phyloP scores from a whole-genome alignment of 345 rosid species.

The Abelmoschus esculentus region DNA sequence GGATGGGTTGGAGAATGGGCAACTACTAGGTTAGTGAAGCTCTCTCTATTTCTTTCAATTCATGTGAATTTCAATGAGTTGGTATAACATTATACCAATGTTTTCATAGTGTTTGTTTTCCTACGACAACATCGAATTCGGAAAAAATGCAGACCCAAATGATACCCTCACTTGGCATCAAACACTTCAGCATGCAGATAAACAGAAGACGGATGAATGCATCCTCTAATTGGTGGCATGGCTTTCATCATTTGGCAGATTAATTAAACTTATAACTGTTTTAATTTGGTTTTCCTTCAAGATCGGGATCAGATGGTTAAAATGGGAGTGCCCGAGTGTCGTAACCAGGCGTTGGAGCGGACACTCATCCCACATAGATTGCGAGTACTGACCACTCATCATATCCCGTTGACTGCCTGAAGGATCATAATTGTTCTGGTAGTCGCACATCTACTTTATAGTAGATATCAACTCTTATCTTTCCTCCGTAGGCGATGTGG shows the following conservation, averaged over 20 bases:
- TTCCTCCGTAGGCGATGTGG: constrained; percentile 24
- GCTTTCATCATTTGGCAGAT: constrained; percentile 67
- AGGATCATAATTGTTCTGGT: fast-evolving
- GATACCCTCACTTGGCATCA: constrained; percentile 56
- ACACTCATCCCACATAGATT: constrained; percentile 39
- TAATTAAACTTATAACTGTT: no score
- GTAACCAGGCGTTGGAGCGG: constrained; percentile 39
- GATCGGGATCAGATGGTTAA: constrained; percentile 37
- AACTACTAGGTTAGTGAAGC: constrained; percentile 50
- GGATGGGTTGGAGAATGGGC: constrained; percentile 99
- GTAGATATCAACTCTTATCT: background rate
- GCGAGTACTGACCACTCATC: constrained; percentile 46
- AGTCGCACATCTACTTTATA: fast-evolving
- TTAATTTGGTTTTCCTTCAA: constrained; percentile 8
- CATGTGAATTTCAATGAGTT: background rate
- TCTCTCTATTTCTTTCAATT: background rate
- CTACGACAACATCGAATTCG: constrained; percentile 26
- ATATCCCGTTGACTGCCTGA: constrained; percentile 46
- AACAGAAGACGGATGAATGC: constrained; percentile 45
- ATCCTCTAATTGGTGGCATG: constrained; percentile 69
- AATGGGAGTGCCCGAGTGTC: constrained; percentile 42
- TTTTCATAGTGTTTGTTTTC: constrained; percentile 3
- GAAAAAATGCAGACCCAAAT: constrained; percentile 15
- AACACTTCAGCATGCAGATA: constrained; percentile 77
- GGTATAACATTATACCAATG: background rate